Conservation (phyloP, 495 filamentous ascomycete genomes). For the Penicillium malachiteum region DNA sequence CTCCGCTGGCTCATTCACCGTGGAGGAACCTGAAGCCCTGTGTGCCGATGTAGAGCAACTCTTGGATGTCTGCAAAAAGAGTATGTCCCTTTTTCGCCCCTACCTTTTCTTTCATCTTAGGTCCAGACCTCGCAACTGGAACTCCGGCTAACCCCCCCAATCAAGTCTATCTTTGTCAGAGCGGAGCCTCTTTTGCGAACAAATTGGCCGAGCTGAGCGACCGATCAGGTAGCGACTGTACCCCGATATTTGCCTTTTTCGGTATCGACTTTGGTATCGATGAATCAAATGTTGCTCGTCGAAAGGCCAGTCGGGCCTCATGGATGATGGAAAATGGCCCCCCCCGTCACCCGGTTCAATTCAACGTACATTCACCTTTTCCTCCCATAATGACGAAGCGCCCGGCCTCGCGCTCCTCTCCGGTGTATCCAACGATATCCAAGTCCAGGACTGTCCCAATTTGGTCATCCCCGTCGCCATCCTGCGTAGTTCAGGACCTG, state of each 20-base stretch:
- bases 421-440: conserved; percentile 67
- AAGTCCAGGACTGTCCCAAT: conserved; percentile 67
- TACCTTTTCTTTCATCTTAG: not conserved
- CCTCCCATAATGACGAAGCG: conserved; percentile 52
- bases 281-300: conserved; percentile 33
- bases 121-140: not conserved
- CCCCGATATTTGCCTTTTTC: conserved; percentile 73
- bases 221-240: conserved; percentile 56
- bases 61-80: conserved; percentile 52
- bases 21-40: conserved; percentile 52
- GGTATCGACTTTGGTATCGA: conserved; percentile 54
- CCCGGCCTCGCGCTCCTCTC: conserved; percentile 69
- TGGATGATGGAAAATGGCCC: conserved; percentile 32
- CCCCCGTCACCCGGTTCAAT: conserved; percentile 38
- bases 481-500: conserved; percentile 43
- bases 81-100: conserved; percentile 35
- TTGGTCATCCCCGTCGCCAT: conserved; percentile 73
- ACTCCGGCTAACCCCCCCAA: not conserved
- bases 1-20: conserved; percentile 12
- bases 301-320: conserved; percentile 39
- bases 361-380: conserved; percentile 45
- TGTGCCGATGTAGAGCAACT: conserved; percentile 49
- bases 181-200: conserved; percentile 66
- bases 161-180: conserved; percentile 71
- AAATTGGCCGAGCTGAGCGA: conserved; percentile 69